A percentile compares a stretch with the other conserved stretches of the same genome.
Conservation (phyloP, 257 asterid species). For the Solanum pinnatisectum region DNA sequence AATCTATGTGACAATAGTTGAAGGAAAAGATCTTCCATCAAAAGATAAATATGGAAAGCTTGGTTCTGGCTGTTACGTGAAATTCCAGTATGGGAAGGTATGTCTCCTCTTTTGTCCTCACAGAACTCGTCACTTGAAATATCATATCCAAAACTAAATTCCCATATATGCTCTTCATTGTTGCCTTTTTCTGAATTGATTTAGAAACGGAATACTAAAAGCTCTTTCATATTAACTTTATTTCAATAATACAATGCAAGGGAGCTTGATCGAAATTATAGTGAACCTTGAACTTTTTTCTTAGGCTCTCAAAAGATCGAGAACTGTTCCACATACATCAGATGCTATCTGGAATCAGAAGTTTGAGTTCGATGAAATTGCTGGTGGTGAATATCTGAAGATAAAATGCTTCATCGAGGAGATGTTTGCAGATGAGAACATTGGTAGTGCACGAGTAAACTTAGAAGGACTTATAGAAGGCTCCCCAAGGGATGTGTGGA, state of each 20-base stretch:
- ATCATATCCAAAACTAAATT: not conserved
- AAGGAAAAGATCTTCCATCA: slow-evolving; percentile 64
- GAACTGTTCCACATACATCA: slow-evolving; percentile 52
- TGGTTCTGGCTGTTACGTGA: slow-evolving; percentile 68
- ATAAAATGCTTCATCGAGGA: slow-evolving; percentile 78
- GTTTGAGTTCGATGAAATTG: slow-evolving; percentile 89
- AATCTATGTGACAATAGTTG: slow-evolving; percentile 57
- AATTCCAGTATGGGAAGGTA: slow-evolving; percentile 93
- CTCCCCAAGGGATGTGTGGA: slow-evolving; percentile 53
- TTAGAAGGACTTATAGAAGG: slow-evolving; percentile 94
- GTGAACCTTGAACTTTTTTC: slow-evolving; percentile 1
- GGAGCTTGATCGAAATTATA: not conserved
- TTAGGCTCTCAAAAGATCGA: slow-evolving; percentile 57
- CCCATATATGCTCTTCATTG: not conserved
- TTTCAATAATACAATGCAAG: not conserved
- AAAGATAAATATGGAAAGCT: slow-evolving; percentile 77
- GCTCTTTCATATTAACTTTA: not conserved
- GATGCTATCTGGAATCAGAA: slow-evolving; percentile 80
- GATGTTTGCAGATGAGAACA: slow-evolving; percentile 76
- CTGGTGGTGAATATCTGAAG: slow-evolving; percentile 78
- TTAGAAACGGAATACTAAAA: not conserved
- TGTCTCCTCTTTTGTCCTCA: not conserved
- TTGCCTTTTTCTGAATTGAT: not conserved
- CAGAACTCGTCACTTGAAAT: not conserved
- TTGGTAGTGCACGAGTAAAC: slow-evolving; percentile 91